Evolutionary conservation across 192 early-diverging fungal genomes (phyloP).

Genomic region (Coemansia sp.): DNA sequence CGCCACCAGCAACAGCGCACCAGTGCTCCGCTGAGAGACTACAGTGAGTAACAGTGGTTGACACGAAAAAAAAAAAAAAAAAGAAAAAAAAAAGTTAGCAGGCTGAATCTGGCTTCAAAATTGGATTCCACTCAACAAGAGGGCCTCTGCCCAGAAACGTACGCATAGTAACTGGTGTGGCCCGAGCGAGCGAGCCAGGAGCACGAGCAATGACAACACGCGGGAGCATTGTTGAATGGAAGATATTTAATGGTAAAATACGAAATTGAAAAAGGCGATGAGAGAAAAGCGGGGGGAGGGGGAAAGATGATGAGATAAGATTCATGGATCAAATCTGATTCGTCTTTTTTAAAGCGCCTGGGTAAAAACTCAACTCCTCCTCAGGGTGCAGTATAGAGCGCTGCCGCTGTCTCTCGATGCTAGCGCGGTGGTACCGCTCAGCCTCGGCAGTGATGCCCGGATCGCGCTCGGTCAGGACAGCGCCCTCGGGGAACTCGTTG

Average conservation of each 20-base stretch:
- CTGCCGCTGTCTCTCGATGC: conserved; percentile 6
- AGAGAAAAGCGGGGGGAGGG: neutral
- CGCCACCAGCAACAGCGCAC: neutral
- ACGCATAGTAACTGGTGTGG: conserved; percentile 8
- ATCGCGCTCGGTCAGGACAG: conserved; percentile 22
- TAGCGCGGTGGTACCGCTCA: conserved; percentile 13
- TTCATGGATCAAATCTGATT: neutral
- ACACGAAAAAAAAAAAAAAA: conserved; percentile 1
- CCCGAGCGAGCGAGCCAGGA: conserved; percentile 27
- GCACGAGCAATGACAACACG: conserved; percentile 35
- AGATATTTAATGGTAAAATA: conserved; percentile 3
- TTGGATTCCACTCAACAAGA: neutral
- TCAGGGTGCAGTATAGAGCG: conserved; percentile 12
- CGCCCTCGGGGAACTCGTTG: conserved; percentile 32
- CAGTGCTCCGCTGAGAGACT: conserved; percentile 9
- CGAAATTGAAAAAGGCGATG: neutral
- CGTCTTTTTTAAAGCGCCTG: conserved; percentile 9
- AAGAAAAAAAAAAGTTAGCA: neutral
- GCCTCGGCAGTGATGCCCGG: conserved; percentile 25
- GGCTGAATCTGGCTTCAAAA: neutral
- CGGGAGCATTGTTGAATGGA: conserved; percentile 35
- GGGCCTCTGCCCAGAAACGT: neutral
- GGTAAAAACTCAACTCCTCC: conserved; percentile 26
- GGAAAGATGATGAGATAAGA: neutral
- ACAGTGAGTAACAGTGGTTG: neutral